Base-by-base conservation (phyloP, 1,139 yeast species). In the Magnusiomyces suaveolens region DNA sequence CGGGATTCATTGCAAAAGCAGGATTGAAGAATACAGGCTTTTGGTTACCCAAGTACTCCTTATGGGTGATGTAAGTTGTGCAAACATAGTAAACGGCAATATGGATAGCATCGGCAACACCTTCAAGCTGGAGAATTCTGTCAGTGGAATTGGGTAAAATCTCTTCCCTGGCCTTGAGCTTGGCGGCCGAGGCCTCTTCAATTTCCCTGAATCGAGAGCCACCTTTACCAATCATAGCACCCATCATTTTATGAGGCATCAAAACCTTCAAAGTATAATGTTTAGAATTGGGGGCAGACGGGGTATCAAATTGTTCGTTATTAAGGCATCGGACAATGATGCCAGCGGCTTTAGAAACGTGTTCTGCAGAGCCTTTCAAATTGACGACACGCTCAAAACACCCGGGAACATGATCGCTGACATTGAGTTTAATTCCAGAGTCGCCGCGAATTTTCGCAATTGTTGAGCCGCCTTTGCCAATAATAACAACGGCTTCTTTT, bases 51-150 rank as follows among this genome's bases (percentile, higher is more conserved):
- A 60, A 48, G 21, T 52, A 51, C 38, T 62, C 63, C 44, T 59
- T 53, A 50, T 62, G 61, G 1, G 60, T 52, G n/a, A 59, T 52
- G 39, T 59, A 64, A 16, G 85, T 83, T 65, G 82, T 83, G 1
- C 86, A 81, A 55, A 87, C 77, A 64, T 84, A 84, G 66, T 83
- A 86, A 0, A 84, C 75, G 6, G 96, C 96, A 61, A 87, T 85
- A 64, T 87, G 95, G 52, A 89, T 80, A 1, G 95, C 90, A 69
- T 86, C 95, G 2, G 90, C 89, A 12, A 85, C 94, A 2, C 97
- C 97, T 16, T 78, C 74, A 21, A 89, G 78, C 33, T 82, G 76
- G 54, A 89, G 71, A 3, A 86, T 75, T 57, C 96, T 76, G 66
- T 89, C 97, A 18, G 92, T 87, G 1, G 95, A 85, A 59, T 78